A percentile compares a stretch with the other conserved stretches of the same genome.
phyloP scores from a whole-genome alignment of 345 rosid genomes.

The Dipteronia dyeriana region DNA sequence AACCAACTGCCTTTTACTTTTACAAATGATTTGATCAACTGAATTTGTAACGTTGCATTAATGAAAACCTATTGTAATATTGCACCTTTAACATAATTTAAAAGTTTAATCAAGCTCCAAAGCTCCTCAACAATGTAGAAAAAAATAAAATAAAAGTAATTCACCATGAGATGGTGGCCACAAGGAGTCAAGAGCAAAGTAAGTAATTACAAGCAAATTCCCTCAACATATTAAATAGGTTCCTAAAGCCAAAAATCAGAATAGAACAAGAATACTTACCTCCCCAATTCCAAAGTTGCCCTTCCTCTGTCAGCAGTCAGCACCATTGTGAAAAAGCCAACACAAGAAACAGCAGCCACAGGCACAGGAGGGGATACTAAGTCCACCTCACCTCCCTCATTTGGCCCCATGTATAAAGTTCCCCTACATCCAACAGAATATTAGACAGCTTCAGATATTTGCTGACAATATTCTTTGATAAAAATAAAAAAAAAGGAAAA shows the following conservation, averaged over 20 bases:
- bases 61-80: no score
- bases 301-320: constrained; percentile 55
- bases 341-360: constrained; percentile 75
- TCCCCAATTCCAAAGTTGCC: constrained; percentile 96
- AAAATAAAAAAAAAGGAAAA: neutral
- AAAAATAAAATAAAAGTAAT: no score
- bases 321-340: constrained; percentile 84
- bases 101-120: no score
- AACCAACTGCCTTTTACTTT: no score
- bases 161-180: no score
- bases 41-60: no score
- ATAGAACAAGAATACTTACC: constrained; percentile 31
- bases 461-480: neutral
- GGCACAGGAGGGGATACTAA: constrained; percentile 85
- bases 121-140: no score
- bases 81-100: no score
- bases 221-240: neutral
- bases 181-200: no score
- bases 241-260: neutral
- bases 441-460: constrained; percentile 8
- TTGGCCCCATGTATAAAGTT: constrained; percentile 92
- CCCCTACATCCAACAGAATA: constrained; percentile 49
- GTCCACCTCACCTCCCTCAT: constrained; percentile 75
- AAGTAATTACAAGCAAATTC: neutral
- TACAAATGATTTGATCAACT: no score